These are phyloP conservation scores for Talaromyces proteolyticus DNA, from an alignment of 495 filamentous ascomycete species.

Conservation along the genomic window DNA sequence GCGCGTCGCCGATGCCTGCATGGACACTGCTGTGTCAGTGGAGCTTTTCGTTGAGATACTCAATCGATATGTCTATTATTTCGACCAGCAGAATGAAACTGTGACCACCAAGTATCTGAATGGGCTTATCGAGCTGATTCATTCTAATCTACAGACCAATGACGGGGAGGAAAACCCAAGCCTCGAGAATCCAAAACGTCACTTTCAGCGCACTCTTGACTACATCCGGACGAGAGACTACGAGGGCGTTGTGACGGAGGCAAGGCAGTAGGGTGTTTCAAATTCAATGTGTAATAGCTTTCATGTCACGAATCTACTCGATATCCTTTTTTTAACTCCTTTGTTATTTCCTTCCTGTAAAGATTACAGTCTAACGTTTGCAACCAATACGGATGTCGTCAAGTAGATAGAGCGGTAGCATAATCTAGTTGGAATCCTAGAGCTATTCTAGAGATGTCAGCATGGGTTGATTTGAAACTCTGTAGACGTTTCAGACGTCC, in stretches of 20 bases:
- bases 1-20: constrained; percentile 94
- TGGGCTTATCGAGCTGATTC: constrained; percentile 95
- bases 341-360: not conserved
- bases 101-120: constrained; percentile 98
- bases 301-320: constrained; percentile 9
- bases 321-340: constrained; percentile 1
- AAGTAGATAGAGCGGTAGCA: too few species aligned
- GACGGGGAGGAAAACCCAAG: constrained; percentile 62
- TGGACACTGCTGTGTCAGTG: constrained; percentile 97
- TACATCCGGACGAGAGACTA: constrained; percentile 89
- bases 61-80: constrained; percentile 98
- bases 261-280: constrained; percentile 44
- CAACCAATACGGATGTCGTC: too few species aligned
- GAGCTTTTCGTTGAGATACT: constrained; percentile 98
- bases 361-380: not conserved
- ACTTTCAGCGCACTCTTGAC: constrained; percentile 90
- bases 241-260: constrained; percentile 76
- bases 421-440: too few species aligned
- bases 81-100: constrained; percentile 97
- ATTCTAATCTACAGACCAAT: constrained; percentile 85
- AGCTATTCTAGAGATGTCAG: too few species aligned
- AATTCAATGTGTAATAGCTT: constrained; percentile 5
- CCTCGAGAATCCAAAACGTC: constrained; percentile 79
- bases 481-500: too few species aligned
- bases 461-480: too few species aligned